Conservation (phyloP, 2,329 filamentous ascomycete genomes). For the Ilyonectria robusta region DNA sequence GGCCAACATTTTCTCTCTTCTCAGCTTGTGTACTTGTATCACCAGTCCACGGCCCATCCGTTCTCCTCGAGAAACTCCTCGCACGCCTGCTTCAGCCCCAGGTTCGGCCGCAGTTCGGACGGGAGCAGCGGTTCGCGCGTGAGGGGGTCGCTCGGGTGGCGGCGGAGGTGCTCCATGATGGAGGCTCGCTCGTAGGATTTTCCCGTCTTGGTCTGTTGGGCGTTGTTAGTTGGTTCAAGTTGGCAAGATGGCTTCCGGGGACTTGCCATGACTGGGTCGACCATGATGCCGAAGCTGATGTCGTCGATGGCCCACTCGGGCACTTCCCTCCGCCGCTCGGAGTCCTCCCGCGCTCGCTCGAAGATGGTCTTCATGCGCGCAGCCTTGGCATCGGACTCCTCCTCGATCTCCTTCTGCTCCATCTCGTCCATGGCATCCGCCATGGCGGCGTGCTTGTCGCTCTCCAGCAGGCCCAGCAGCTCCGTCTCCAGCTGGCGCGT, state of each 20-base stretch:
- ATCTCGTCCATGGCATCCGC: slow-evolving; percentile 59
- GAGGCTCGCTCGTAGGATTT: slow-evolving; percentile 91
- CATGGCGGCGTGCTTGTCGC: slow-evolving; percentile 61
- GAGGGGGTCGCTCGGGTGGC: slow-evolving; percentile 83
- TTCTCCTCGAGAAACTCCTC: slow-evolving; percentile 89
- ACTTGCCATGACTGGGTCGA: slow-evolving; percentile 75
- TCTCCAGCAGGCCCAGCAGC: slow-evolving; percentile 66
- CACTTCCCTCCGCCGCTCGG: slow-evolving; percentile 69
- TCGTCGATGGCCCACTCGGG: slow-evolving; percentile 85
- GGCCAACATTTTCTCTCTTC: background rate
- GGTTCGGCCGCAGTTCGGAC: slow-evolving; percentile 83
- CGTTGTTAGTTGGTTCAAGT: slow-evolving; percentile 34
- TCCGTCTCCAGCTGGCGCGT: slow-evolving; percentile 72
- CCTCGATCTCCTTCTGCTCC: slow-evolving; percentile 62
- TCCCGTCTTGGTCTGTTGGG: slow-evolving; percentile 80
- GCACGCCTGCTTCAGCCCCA: slow-evolving; percentile 85
- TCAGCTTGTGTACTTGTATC: slow-evolving; percentile 32
- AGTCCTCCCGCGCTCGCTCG: slow-evolving; percentile 62
- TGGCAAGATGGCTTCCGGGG: background rate
- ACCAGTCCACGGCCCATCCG: slow-evolving; percentile 95
- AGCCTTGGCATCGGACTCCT: slow-evolving; percentile 65
- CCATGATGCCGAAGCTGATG: slow-evolving; percentile 81
- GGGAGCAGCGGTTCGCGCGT: slow-evolving; percentile 81
- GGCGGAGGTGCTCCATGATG: slow-evolving; percentile 87
- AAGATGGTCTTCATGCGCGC: slow-evolving; percentile 63